phyloP scores from a whole-genome alignment of 73 alveolate genomes.

The Paramecium biaurelia region DNA sequence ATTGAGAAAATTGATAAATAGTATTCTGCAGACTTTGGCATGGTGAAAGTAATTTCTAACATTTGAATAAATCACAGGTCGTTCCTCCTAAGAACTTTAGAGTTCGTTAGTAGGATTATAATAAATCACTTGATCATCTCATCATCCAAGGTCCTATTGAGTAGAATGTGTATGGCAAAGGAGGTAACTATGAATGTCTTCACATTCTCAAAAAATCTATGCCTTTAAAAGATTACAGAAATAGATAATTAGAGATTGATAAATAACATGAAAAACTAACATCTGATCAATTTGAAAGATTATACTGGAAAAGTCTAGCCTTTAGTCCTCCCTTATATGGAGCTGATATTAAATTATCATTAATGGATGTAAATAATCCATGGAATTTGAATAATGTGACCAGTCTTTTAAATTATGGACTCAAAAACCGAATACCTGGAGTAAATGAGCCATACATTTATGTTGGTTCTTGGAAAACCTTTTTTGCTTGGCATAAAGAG shows the following conservation, averaged over 20 bases:
- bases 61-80: conserved; percentile 56
- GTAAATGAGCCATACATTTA: conserved; percentile 81
- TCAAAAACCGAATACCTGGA: conserved; percentile 72
- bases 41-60: conserved; percentile 73
- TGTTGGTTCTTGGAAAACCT: conserved; percentile 89
- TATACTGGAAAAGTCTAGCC: conserved; percentile 83
- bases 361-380: conserved; percentile 70
- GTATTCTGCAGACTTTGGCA: conserved; percentile 73
- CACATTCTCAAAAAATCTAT: conserved; percentile 75
- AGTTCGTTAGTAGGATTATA: conserved; percentile 78
- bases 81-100: conserved; percentile 85
- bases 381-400: conserved; percentile 78
- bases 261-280: conserved; percentile 56
- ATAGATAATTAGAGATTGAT: conserved; percentile 65
- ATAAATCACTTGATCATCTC: conserved; percentile 27
- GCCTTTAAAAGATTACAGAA: conserved; percentile 70
- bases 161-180: conserved; percentile 77
- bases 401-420: conserved; percentile 68
- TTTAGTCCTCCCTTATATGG: conserved; percentile 88
- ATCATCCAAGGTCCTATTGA: conserved; percentile 78
- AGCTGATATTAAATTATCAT: conserved; percentile 77
- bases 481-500: conserved; percentile 94
- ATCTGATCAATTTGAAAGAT: conserved; percentile 72
- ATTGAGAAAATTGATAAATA: conserved; percentile 73
- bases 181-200: conserved; percentile 74